A percentile compares a stretch with the other conserved stretches of the same genome.
Conservation (phyloP, 805 yeast species). For the Pichia nanzhaoensis region DNA sequence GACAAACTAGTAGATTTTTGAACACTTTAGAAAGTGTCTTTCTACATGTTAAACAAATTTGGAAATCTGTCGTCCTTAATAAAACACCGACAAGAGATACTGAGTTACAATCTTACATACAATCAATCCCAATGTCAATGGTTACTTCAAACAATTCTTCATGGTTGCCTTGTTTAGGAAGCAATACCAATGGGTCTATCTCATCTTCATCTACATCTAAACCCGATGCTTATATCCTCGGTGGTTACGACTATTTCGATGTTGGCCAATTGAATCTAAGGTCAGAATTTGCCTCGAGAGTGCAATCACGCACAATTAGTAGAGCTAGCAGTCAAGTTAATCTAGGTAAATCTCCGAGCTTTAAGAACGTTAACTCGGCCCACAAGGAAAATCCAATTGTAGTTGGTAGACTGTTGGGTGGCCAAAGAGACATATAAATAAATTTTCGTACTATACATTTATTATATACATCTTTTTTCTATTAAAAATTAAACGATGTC, state of each 20-base stretch:
- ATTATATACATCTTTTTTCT: too few relatives aligned
- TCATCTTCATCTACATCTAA: constrained; percentile 4
- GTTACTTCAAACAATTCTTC: constrained; percentile 25
- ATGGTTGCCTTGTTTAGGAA: constrained; percentile 7
- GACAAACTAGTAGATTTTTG: constrained; percentile 51
- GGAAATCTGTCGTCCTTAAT: constrained; percentile 23
- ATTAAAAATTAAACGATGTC: constrained; percentile 16
- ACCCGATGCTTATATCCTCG: constrained; percentile 34
- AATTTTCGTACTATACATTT: background rate
- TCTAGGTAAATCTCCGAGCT: constrained; percentile 10
- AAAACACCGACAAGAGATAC: constrained; percentile 15
- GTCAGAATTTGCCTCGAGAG: constrained; percentile 31
- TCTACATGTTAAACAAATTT: constrained; percentile 36
- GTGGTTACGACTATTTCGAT: constrained; percentile 58
- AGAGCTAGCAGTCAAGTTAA: constrained; percentile 19
- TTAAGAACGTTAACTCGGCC: constrained; percentile 8
- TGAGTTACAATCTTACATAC: constrained; percentile 24
- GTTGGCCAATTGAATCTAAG: constrained; percentile 47
- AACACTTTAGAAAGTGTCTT: constrained; percentile 46
- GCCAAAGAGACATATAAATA: constrained; percentile 20
- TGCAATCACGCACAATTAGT: constrained; percentile 23
- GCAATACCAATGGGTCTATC: background rate
- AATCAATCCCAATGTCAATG: constrained; percentile 30
- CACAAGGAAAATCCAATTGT: constrained; percentile 7
- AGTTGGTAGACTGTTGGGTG: constrained; percentile 22